A percentile compares a stretch with the other conserved stretches of the same genome.
Evolutionary conservation across 192 early-diverging fungal genomes (phyloP).

Genomic region (Backusella parvicylindrica): DNA sequence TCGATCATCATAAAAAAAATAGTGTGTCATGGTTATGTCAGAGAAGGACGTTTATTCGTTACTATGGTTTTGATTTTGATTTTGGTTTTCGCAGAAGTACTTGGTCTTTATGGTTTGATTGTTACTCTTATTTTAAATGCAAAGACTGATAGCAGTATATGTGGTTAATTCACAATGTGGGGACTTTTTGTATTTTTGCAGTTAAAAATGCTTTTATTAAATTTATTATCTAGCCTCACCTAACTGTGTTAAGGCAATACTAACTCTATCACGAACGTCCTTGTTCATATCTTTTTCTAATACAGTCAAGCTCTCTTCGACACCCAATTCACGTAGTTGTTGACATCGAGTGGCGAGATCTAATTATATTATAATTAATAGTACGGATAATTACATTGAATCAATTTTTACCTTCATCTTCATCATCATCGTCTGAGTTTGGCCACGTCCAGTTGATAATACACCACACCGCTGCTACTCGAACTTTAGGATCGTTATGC

Average conservation of each 20-base stretch:
- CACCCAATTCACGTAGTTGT: conserved; percentile 49
- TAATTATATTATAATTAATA: neutral
- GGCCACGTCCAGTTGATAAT: conserved; percentile 74
- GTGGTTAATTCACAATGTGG: neutral
- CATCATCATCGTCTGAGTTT: conserved; percentile 43
- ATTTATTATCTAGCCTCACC: neutral
- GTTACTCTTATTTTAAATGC: conserved; percentile 85
- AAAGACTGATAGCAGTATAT: conserved; percentile 44
- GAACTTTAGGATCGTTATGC: conserved; percentile 55
- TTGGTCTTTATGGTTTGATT: conserved; percentile 85
- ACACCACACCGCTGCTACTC: conserved; percentile 66
- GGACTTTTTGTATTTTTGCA: neutral
- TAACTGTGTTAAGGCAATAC: conserved; percentile 62
- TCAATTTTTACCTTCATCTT: neutral
- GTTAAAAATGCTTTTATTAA: conserved; percentile 5
- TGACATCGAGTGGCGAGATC: conserved; percentile 44
- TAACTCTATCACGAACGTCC: conserved; percentile 72
- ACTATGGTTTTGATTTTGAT: conserved; percentile 82
- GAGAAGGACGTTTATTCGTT: conserved; percentile 79
- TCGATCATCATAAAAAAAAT: too few relatives aligned
- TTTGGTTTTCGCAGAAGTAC: conserved; percentile 88
- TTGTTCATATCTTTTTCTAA: conserved; percentile 55
- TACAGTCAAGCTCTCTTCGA: conserved; percentile 51
- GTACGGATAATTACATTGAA: neutral
- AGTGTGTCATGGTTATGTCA: conserved; percentile 77